Evolutionary conservation across 139 green algal genomes (phyloP).

Genomic region (Chlorella sp.): DNA sequence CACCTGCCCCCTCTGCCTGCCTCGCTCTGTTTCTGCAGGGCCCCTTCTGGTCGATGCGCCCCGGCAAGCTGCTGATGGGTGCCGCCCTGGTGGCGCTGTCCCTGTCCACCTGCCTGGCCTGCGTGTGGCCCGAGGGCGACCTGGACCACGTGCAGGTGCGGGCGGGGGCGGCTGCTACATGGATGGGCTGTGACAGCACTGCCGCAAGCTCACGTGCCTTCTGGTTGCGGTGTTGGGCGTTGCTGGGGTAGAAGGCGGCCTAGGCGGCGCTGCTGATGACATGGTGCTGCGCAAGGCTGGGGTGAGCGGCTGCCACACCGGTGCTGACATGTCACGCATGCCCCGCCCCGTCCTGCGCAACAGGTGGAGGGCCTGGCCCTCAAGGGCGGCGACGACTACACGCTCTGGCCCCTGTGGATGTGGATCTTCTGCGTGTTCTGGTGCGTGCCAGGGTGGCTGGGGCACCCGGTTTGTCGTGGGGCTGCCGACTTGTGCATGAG

Average conservation of each 20-base stretch:
- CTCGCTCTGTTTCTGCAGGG: slow-evolving; percentile 80
- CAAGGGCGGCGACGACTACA: slow-evolving; percentile 35
- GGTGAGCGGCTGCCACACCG: too few relatives aligned
- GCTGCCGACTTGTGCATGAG: too few relatives aligned
- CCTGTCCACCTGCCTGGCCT: slow-evolving; percentile 76
- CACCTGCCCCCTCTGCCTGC: slow-evolving; percentile 85
- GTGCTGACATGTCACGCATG: too few relatives aligned
- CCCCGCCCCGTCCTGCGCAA: too few relatives aligned
- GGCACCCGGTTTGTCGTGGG: too few relatives aligned
- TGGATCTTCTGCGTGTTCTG: slow-evolving; percentile 90
- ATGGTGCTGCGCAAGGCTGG: too few relatives aligned
- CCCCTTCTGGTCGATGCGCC: slow-evolving; percentile 69
- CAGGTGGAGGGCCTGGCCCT: slow-evolving; percentile 45
- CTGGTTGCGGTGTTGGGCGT: too few relatives aligned
- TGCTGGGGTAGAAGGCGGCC: too few relatives aligned
- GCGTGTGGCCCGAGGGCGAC: slow-evolving; percentile 67
- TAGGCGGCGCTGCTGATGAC: too few relatives aligned
- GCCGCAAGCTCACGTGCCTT: too few relatives aligned
- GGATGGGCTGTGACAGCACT: too few relatives aligned
- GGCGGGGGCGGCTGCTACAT: too few relatives aligned
- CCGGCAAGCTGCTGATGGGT: slow-evolving; percentile 50
- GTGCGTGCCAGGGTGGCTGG: slow-evolving; percentile 33
- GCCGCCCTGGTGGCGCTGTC: slow-evolving; percentile 57
- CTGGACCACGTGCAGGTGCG: slow-evolving; percentile 27
- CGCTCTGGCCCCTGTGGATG: slow-evolving; percentile 66